Evolutionary conservation across 768 basidiomycete species (phyloP), one percentile per base, ranked within the genome.

Genomic region (Vishniacozyma victoriae): DNA sequence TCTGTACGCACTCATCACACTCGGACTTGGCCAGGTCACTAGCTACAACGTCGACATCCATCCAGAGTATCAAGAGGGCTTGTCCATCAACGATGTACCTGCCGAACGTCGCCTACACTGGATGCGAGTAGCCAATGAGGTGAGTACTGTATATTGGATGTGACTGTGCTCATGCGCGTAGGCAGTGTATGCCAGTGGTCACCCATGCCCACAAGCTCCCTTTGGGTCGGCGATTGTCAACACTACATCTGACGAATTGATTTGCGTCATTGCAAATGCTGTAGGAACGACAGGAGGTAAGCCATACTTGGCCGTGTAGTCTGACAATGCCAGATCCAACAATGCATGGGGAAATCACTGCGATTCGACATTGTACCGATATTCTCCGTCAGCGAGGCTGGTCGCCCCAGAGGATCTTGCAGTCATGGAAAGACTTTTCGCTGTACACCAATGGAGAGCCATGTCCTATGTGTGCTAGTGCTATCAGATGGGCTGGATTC

Each of bases 371-470:
- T 19, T 67, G 65, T 36, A 57, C 59, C 9, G 57, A 67, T 6
- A 57, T 62, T 5, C 39, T 67, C 12, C 50, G 51, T 12, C 29
- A 52, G 33, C 35, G 44, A 11, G 65, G 65, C 0, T 35, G 57
- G 6, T 19, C 42, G 5, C 61, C 64, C 6, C 41, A 46, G 16
- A 48, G 64, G 46, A 67, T 67, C 41, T 41, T 64, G 19, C 52
- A 44, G 1, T n/a, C 39, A 1, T 67, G 65, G 65, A 57, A 54
- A 18, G 35, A 55, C 13, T 54, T 67, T 22, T 42, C 50, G 5
- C 33, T 67, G 55, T 64, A 63, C 46, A 63, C 64, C 5, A 67
- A 60, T 23, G 62, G 65, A 18, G 65, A 67, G 46, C 65, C 62
- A 37, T 59, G 57, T 37, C 56, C 52, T 4, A 52, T 55, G 54